These are phyloP conservation scores for Ajuga chamaepitys DNA, from an alignment of 257 asterid species.

Conservation along the genomic window DNA sequence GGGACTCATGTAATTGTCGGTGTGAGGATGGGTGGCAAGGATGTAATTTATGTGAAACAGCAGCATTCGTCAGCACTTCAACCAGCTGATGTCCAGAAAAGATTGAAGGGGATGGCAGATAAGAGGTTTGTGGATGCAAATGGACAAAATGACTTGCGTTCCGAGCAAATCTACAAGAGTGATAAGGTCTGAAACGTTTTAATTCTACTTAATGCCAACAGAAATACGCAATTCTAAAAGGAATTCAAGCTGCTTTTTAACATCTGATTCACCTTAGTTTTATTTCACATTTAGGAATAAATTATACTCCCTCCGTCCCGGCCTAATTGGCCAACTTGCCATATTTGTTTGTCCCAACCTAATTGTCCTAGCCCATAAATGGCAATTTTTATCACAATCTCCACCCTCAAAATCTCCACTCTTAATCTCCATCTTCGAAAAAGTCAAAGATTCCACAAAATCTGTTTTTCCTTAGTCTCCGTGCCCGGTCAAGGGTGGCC, in stretches of 20 bases:
- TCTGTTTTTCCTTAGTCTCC: too few species aligned
- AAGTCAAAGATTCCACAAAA: too few species aligned
- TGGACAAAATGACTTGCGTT: constrained; percentile 36
- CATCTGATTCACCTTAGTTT: constrained; percentile 1
- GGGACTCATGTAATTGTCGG: constrained; percentile 97
- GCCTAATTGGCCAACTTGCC: too few species aligned
- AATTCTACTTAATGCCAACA: constrained; percentile 11
- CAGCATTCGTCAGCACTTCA: constrained; percentile 87
- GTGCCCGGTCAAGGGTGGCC: too few species aligned
- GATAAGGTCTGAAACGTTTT: constrained; percentile 46
- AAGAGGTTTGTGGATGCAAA: constrained; percentile 67
- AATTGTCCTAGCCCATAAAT: too few species aligned
- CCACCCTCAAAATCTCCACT: too few species aligned
- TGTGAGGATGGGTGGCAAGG: constrained; percentile 96
- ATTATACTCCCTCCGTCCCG: too few species aligned
- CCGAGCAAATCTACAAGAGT: constrained; percentile 37
- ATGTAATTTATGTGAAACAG: constrained; percentile 81
- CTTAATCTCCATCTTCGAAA: too few species aligned
- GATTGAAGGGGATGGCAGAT: constrained; percentile 75
- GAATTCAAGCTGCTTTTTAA: background rate
- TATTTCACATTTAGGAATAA: background rate
- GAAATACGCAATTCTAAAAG: background rate
- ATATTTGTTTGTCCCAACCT: too few species aligned
- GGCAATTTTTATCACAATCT: too few species aligned
- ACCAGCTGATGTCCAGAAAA: constrained; percentile 80